Percentiles rank a stretch among this genome's conserved stretches.
These are phyloP conservation scores for Capsicum baccatum DNA, from an alignment of 257 asterid genomes.

Conservation along the genomic window DNA sequence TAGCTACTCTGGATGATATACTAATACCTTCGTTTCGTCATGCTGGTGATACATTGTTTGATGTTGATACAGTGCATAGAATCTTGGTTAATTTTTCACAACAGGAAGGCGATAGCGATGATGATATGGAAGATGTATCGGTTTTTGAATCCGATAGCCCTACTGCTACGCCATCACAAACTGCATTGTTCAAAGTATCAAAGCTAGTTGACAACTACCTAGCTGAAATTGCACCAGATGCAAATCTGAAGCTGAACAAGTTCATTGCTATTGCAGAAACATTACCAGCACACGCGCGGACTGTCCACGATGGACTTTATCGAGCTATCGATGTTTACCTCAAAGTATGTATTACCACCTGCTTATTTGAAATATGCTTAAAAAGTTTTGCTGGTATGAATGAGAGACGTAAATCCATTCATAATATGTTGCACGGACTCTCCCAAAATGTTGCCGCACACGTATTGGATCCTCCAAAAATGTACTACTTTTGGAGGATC, in stretches of 20 bases:
- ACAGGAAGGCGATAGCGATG: conserved; percentile 73
- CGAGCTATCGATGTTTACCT: conserved; percentile 92
- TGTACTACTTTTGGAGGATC: background rate
- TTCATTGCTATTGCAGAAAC: conserved; percentile 86
- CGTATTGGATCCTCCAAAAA: background rate
- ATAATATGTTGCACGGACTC: background rate
- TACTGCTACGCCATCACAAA: conserved; percentile 75
- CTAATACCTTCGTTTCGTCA: conserved; percentile 80
- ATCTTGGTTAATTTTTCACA: conserved; percentile 78
- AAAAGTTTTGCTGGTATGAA: background rate
- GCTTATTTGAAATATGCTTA: background rate
- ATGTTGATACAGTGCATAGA: conserved; percentile 82
- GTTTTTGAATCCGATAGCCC: conserved; percentile 76
- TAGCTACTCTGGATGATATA: conserved; percentile 87
- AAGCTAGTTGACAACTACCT: conserved; percentile 80
- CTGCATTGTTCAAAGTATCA: conserved; percentile 76
- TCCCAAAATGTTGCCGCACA: background rate
- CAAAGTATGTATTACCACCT: conserved; percentile 55
- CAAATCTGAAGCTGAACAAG: conserved; percentile 78
- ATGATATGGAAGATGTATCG: conserved; percentile 76
- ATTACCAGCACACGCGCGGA: conserved; percentile 82
- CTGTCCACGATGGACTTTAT: conserved; percentile 76
- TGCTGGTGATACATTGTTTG: conserved; percentile 86
- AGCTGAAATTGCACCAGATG: conserved; percentile 92
- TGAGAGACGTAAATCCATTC: background rate